A percentile compares a stretch with the other conserved stretches of the same genome.
Conservation (phyloP, 495 filamentous ascomycete genomes). For the Corynascus novoguineensis region DNA sequence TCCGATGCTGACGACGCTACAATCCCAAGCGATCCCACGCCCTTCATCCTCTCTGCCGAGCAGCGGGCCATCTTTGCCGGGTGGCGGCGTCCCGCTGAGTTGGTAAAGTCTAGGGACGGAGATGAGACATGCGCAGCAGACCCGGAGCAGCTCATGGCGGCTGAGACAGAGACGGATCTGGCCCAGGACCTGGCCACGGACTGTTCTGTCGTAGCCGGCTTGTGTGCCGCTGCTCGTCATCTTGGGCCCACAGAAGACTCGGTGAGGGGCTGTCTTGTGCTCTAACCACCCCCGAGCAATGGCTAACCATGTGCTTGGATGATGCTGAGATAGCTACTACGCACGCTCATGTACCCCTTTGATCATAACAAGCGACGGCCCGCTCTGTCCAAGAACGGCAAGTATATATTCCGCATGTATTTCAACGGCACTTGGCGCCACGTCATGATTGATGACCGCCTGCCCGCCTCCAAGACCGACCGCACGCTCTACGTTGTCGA, state of each 20-base stretch:
- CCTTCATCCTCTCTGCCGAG: constrained; percentile 61
- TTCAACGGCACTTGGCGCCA: constrained; percentile 92
- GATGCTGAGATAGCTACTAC: constrained; percentile 54
- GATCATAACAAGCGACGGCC: constrained; percentile 52
- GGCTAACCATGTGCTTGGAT: constrained; percentile 3
- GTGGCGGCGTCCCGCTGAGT: constrained; percentile 72
- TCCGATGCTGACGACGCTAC: constrained; percentile 7
- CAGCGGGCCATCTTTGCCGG: constrained; percentile 68
- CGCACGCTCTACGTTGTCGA: constrained; percentile 84
- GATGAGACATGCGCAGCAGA: constrained; percentile 7
- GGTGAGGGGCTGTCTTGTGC: constrained; percentile 15
- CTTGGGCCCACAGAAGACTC: constrained; percentile 33
- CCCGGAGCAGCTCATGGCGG: constrained; percentile 50
- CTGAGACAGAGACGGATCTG: constrained; percentile 59
- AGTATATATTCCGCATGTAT: constrained; percentile 85
- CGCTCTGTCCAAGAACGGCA: constrained; percentile 65
- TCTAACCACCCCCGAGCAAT: not conserved
- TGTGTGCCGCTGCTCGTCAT: constrained; percentile 66
- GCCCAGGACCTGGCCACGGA: constrained; percentile 93
- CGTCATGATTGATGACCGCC: constrained; percentile 85
- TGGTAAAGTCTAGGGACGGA: constrained; percentile 20
- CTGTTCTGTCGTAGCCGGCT: constrained; percentile 93
- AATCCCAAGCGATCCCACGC: constrained; percentile 57
- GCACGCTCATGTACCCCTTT: constrained; percentile 67
- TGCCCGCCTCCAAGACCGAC: constrained; percentile 68